Conservation (phyloP, 768 basidiomycete species). For the Russula compacta region DNA sequence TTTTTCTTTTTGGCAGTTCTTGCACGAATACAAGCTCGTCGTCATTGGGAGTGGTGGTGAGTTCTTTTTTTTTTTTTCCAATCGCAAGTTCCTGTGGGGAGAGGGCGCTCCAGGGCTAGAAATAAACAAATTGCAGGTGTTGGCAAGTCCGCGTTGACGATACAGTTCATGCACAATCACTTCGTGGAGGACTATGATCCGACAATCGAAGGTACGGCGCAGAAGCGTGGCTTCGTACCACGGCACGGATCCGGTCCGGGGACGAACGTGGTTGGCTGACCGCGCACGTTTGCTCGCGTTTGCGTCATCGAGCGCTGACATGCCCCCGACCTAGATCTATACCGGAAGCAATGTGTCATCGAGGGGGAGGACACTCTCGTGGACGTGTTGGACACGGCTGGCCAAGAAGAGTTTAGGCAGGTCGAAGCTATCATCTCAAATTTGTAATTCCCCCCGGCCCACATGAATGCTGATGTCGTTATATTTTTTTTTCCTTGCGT, state of each 20-base stretch:
- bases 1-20: constrained; percentile 40
- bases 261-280: constrained; percentile 6
- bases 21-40: constrained; percentile 96
- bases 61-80: constrained; percentile 21
- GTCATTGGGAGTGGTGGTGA: constrained; percentile 95
- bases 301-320: constrained; percentile 13
- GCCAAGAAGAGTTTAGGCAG: constrained; percentile 96
- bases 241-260: background rate
- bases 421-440: constrained; percentile 25
- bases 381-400: constrained; percentile 94
- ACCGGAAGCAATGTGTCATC: constrained; percentile 92
- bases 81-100: too few species aligned
- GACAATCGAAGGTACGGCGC: constrained; percentile 72
- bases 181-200: constrained; percentile 93
- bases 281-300: constrained; percentile 7
- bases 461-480: too few species aligned
- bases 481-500: too few species aligned
- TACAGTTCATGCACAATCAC: constrained; percentile 95
- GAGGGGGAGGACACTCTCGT: constrained; percentile 95
- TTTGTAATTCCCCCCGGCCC: background rate
- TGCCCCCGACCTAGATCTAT: constrained; percentile 57
- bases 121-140: constrained; percentile 33
- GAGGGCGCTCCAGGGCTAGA: too few species aligned
- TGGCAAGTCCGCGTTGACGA: constrained; percentile 89
- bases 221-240: background rate